Conservation (phyloP, 1,139 yeast genomes). For the Scheffersomyces titani region DNA sequence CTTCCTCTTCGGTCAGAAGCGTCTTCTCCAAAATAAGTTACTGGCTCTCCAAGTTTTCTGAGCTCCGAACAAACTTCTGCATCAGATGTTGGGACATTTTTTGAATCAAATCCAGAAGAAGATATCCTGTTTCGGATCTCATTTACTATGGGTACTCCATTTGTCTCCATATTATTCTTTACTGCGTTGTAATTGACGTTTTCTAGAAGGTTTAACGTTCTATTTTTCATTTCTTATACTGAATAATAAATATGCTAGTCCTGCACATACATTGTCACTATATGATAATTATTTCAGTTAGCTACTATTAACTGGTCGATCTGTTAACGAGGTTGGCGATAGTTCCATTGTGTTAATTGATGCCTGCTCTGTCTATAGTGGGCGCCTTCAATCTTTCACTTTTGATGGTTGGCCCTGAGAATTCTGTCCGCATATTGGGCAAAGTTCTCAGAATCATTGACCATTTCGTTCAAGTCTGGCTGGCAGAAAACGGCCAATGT, state of each 20-base stretch:
- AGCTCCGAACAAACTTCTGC: conserved; percentile 55
- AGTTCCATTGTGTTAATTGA: not conserved
- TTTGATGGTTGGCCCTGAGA: conserved; percentile 31
- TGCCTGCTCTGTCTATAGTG: too few relatives aligned
- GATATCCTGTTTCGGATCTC: conserved; percentile 11
- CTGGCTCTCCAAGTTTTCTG: conserved; percentile 57
- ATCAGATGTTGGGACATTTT: conserved; percentile 62
- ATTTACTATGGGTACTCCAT: conserved; percentile 26
- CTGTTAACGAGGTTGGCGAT: too few relatives aligned
- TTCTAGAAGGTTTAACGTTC: not conserved
- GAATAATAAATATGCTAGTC: not conserved
- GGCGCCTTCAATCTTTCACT: not conserved
- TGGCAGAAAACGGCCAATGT: conserved; percentile 69
- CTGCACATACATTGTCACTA: not conserved
- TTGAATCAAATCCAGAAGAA: conserved; percentile 5
- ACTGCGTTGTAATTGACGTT: not conserved
- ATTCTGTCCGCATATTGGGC: conserved; percentile 50
- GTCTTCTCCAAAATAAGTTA: conserved; percentile 62
- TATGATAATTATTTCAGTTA: too few relatives aligned
- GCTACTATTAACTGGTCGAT: too few relatives aligned
- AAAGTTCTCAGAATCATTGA: conserved; percentile 47
- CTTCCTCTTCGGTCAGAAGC: conserved; percentile 62
- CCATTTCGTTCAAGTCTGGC: conserved; percentile 54
- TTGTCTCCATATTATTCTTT: conserved; percentile 16
- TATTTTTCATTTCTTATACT: not conserved